Conservation (phyloP, 140 eudicot species). For the Ambrosia hybrid region DNA sequence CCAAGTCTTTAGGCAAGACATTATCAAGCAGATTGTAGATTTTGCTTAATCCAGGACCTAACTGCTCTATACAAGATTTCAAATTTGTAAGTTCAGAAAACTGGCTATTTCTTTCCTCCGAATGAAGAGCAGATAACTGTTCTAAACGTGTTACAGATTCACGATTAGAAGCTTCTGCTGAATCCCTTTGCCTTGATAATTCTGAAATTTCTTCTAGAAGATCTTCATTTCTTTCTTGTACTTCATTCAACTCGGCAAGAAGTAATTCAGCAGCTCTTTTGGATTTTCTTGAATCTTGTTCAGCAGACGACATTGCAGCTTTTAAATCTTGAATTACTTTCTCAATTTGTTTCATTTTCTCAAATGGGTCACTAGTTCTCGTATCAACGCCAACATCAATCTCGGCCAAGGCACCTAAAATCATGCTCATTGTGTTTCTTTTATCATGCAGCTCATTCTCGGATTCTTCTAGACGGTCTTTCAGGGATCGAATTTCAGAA, state of each 20-base stretch:
- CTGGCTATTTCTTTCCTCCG: slow-evolving; percentile 55
- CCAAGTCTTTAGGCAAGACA: slow-evolving; percentile 68
- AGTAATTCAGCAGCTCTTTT: slow-evolving; percentile 91
- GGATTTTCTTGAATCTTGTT: slow-evolving; percentile 82
- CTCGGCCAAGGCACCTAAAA: slow-evolving; percentile 47
- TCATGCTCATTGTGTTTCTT: slow-evolving; percentile 44
- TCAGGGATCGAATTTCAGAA: slow-evolving; percentile 52
- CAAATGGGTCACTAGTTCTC: slow-evolving; percentile 50
- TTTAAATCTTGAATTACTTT: slow-evolving; percentile 45
- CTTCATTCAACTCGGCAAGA: slow-evolving; percentile 89
- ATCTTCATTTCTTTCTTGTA: slow-evolving; percentile 92
- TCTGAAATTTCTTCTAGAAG: slow-evolving; percentile 84
- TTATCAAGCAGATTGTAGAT: slow-evolving; percentile 32
- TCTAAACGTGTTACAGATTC: slow-evolving; percentile 62
- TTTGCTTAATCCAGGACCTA: slow-evolving; percentile 50
- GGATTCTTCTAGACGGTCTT: slow-evolving; percentile 50
- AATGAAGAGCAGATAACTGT: slow-evolving; percentile 50
- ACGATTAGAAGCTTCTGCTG: slow-evolving; percentile 56
- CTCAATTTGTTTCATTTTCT: slow-evolving; percentile 57
- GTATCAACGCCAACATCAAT: slow-evolving; percentile 44
- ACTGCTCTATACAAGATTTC: slow-evolving; percentile 53
- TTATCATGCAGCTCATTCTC: slow-evolving; percentile 55
- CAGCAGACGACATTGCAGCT: slow-evolving; percentile 45
- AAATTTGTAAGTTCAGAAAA: slow-evolving; percentile 51
- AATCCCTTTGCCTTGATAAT: slow-evolving; percentile 58